Evolutionary conservation across 805 yeast genomes (phyloP), one percentile per base, ranked within the genome.

Genomic region (Sugiyamaella lignohabitans): DNA sequence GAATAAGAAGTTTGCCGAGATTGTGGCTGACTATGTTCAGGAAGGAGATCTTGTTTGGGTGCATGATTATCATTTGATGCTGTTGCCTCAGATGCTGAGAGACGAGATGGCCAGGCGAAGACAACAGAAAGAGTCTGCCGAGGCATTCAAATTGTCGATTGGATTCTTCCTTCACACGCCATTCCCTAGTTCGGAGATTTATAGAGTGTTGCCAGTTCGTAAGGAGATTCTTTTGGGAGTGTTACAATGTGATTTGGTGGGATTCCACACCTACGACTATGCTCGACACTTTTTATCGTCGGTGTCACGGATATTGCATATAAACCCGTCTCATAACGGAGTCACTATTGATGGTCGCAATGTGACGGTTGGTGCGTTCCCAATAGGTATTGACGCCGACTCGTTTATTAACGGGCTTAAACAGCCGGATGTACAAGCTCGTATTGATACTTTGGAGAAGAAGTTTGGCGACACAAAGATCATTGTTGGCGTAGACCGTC

Each of bases 251-350:
- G 95, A 93, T 63, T 73, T 94, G 58, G 80, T 93, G 60, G 99
- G 99, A 0, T 93, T 93, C 75, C 99, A 93, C 65, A 93, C 98
- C n/a, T 94, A 93, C 65, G 99, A 93, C 65, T 93, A 93, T 61
- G 98, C 96, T 10, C 76, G 98, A 57, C 99, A 93, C 70, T 93
- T 94, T 67, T 67, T 94, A 45, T 83, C 94, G 17, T 81, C 95
- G 1, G 95, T 93, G 8, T 82, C 88, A 49, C 74, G 95, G 47
- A 84, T 93, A 17, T 74, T 93, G 45, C 76, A 85, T 51, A 79
- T 88, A 5, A 82, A 81, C 43, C 88, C 97, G 0, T 72, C 84
- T 51, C 98, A 98, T 2, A 89, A 88, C 53, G 96, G 97, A 17
- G 85, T 93, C 17, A 82, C 83, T 52, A 87, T 75, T 61, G 71